Conservation (phyloP, 257 asterid genomes). For the Agastache rugosa region DNA sequence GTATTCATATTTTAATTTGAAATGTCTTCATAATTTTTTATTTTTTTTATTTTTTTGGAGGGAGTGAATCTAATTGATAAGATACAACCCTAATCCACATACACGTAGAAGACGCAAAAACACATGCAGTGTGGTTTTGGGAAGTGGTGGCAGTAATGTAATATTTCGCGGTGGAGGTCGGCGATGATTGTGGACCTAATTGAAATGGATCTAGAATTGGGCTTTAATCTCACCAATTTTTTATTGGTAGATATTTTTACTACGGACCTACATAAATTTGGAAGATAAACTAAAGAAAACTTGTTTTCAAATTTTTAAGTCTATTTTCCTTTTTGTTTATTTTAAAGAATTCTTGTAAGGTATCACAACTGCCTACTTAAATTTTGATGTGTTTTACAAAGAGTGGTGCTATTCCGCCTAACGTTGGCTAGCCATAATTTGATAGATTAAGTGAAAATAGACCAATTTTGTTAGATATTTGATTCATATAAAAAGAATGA, state of each 20-base stretch:
- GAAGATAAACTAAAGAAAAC: not conserved
- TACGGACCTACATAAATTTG: not conserved
- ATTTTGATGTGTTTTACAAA: too few relatives aligned
- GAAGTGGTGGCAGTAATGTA: not conserved
- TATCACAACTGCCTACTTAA: too few relatives aligned
- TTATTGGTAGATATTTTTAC: not conserved
- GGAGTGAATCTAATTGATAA: too few relatives aligned
- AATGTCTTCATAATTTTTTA: too few relatives aligned
- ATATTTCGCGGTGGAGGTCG: not conserved
- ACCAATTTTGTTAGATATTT: too few relatives aligned
- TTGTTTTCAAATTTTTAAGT: not conserved
- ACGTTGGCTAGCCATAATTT: too few relatives aligned
- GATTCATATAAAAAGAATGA: too few relatives aligned
- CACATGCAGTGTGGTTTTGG: slow-evolving; percentile 2
- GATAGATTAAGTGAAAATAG: too few relatives aligned
- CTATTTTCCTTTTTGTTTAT: too few relatives aligned
- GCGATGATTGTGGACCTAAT: not conserved
- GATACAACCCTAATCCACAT: not conserved
- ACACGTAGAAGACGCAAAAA: slow-evolving; percentile 3
- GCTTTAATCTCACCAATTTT: not conserved
- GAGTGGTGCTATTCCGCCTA: too few relatives aligned
- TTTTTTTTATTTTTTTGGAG: too few relatives aligned
- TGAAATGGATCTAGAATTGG: not conserved
- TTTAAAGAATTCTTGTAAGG: not conserved
- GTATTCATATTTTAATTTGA: too few relatives aligned